Conservation (phyloP, 2,329 filamentous ascomycete genomes). For the Microdochium nivale region DNA sequence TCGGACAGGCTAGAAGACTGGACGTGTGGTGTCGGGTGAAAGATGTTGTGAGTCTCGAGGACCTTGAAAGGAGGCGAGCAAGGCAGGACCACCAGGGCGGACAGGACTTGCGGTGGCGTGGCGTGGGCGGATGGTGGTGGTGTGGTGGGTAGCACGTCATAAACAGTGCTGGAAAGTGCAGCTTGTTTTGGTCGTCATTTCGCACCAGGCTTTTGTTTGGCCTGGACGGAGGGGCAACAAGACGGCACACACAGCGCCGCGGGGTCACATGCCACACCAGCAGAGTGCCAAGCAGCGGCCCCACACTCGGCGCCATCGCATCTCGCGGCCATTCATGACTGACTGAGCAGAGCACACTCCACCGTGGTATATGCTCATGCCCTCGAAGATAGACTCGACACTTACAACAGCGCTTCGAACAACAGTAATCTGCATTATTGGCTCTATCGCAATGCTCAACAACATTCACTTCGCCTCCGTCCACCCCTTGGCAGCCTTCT, state of each 20-base stretch:
- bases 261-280: not conserved
- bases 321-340: no score
- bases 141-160: conserved; percentile 8
- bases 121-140: not conserved
- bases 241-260: not conserved
- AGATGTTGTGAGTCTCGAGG: not conserved
- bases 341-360: no score
- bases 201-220: not conserved
- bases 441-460: no score
- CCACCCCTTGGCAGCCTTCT: not conserved
- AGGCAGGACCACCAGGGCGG: not conserved
- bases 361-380: no score
- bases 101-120: no score
- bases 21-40: not conserved
- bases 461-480: no score
- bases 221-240: not conserved
- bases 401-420: no score
- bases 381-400: no score
- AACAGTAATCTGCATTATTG: no score
- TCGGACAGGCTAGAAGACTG: not conserved
- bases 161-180: conserved; percentile 9
- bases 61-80: not conserved
- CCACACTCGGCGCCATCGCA: no score
- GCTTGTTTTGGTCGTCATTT: conserved; percentile 4
- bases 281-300: no score